A percentile compares a stretch with the other conserved stretches of the same genome.
These are phyloP conservation scores for Lablab purpureus DNA, from an alignment of 306 rosid genomes.

Conservation along the genomic window DNA sequence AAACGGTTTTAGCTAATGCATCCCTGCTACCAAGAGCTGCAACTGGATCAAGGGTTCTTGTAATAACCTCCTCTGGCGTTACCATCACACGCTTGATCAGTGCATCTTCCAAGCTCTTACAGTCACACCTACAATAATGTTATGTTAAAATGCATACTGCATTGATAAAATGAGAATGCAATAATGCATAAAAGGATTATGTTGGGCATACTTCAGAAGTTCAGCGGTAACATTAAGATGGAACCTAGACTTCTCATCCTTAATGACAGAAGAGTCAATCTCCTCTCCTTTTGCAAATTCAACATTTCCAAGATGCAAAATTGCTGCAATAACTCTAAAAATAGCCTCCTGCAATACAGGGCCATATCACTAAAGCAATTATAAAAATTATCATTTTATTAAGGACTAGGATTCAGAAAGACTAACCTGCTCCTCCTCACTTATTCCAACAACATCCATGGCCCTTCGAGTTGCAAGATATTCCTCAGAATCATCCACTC, in stretches of 20 bases:
- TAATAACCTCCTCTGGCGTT: conserved; percentile 97
- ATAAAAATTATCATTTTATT: conserved; percentile 6
- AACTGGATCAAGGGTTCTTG: conserved; percentile 98
- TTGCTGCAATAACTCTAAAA: conserved; percentile 94
- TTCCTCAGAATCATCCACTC: conserved; percentile 89
- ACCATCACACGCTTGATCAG: conserved; percentile 98
- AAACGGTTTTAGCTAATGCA: conserved; percentile 93
- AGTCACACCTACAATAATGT: conserved; percentile 74
- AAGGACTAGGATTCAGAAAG: conserved; percentile 42
- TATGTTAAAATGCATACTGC: conserved; percentile 37
- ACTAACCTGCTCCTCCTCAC: conserved; percentile 93
- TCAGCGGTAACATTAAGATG: conserved; percentile 93
- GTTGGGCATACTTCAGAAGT: conserved; percentile 72
- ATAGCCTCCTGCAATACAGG: conserved; percentile 82
- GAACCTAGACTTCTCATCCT: conserved; percentile 91
- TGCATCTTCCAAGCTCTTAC: conserved; percentile 97
- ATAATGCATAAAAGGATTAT: conserved; percentile 42
- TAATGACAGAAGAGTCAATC: conserved; percentile 91
- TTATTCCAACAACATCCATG: conserved; percentile 99
- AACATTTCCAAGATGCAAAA: conserved; percentile 97
- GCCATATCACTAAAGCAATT: conserved; percentile 45
- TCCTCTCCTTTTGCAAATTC: conserved; percentile 96
- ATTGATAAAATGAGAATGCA: conserved; percentile 29
- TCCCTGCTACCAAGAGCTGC: conserved; percentile 97
- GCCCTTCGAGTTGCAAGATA: conserved; percentile 98